phyloP scores from a whole-genome alignment of 441 rosid genomes.

The Theobroma grandiflorum region DNA sequence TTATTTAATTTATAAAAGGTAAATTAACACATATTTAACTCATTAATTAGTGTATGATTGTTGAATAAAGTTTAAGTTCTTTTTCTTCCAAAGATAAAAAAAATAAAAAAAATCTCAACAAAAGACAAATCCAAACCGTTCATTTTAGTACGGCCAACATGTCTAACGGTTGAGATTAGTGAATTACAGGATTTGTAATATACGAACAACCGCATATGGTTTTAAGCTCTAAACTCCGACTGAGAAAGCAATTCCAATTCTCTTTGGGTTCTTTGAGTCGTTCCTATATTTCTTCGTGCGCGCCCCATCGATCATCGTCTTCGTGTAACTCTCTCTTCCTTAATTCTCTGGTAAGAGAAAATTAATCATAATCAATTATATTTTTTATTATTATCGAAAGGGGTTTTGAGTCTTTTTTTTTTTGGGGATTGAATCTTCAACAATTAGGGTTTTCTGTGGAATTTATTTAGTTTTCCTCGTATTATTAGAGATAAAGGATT shows the following conservation, averaged over 20 bases:
- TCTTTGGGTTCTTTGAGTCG: neutral
- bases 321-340: neutral
- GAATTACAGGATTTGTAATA: neutral
- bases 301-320: neutral
- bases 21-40: no score
- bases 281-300: neutral
- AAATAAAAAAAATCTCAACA: neutral
- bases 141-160: neutral
- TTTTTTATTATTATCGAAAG: neutral
- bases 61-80: no score
- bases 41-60: no score
- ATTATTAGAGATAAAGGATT: neutral
- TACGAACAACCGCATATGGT: neutral
- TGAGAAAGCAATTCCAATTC: neutral
- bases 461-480: neutral
- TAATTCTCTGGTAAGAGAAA: slow-evolving; percentile 15
- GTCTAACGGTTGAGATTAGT: neutral
- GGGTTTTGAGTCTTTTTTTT: neutral
- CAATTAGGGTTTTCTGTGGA: neutral
- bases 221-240: neutral
- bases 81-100: no score
- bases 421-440: neutral
- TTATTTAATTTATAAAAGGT: no score
- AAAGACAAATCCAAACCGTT: neutral
- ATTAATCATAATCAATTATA: neutral